phyloP scores from a whole-genome alignment of 1,284 basidiomycete species.

The Sporisorium sorghi region DNA sequence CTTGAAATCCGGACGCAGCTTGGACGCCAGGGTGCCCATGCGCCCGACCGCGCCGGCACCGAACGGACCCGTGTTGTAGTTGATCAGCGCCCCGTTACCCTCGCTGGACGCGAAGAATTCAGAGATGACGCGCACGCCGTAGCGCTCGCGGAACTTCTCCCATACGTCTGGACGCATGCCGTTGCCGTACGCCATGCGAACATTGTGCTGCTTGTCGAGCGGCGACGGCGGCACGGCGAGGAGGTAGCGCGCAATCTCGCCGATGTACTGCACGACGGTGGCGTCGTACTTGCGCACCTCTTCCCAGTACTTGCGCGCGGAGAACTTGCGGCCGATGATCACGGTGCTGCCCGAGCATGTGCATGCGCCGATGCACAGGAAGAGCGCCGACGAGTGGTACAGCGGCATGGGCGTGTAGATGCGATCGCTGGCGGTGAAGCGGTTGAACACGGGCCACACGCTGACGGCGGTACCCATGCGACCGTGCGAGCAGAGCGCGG shows the following conservation, averaged over 20 bases:
- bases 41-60: constrained; percentile 69
- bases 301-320: constrained; percentile 67
- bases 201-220: constrained; percentile 68
- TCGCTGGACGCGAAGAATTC: constrained; percentile 70
- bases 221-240: constrained; percentile 66
- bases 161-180: constrained; percentile 69
- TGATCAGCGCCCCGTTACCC: constrained; percentile 67
- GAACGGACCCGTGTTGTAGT: constrained; percentile 66
- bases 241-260: constrained; percentile 68
- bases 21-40: constrained; percentile 54
- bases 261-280: constrained; percentile 69
- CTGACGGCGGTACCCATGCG: constrained; percentile 59
- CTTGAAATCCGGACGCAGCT: constrained; percentile 60
- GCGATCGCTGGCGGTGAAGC: constrained; percentile 52
- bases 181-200: constrained; percentile 70
- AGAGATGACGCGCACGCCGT: constrained; percentile 62
- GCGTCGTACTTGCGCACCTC: constrained; percentile 67
- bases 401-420: constrained; percentile 70
- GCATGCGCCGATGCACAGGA: constrained; percentile 65
- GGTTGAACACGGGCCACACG: constrained; percentile 60
- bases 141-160: constrained; percentile 69
- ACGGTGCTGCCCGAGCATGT: constrained; percentile 64
- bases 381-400: constrained; percentile 65
- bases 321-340: constrained; percentile 70
- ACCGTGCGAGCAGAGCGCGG: constrained; percentile 68